Evolutionary conservation across 1,284 basidiomycete genomes (phyloP).

Genomic region (Austroboletus niveus): DNA sequence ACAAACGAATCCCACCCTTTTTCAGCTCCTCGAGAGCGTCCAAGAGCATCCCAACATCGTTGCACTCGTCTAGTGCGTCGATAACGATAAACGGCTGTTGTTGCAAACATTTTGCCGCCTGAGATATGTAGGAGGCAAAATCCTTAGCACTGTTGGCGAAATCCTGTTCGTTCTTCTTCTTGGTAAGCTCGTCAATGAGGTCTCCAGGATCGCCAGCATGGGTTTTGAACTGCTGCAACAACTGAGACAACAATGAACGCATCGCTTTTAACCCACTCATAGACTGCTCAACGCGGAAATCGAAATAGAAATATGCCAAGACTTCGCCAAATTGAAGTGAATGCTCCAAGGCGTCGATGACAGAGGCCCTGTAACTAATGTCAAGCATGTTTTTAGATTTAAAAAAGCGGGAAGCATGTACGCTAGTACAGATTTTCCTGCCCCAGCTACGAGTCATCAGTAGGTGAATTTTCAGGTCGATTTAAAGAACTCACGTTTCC

Average conservation of each 20-base stretch:
- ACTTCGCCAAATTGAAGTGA: background rate
- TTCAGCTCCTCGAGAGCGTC: background rate
- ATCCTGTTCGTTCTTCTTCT: too few relatives aligned
- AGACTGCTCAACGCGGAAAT: slow-evolving; percentile 9
- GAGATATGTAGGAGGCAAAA: background rate
- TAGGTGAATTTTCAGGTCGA: too few relatives aligned
- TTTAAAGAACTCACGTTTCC: slow-evolving; percentile 3
- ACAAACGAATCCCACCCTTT: background rate
- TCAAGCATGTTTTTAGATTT: background rate
- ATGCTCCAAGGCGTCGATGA: slow-evolving; percentile 7
- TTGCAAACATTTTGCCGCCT: background rate
- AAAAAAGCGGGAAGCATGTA: background rate
- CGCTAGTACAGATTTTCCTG: slow-evolving; percentile 17
- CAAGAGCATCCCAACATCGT: background rate
- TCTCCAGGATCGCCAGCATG: background rate
- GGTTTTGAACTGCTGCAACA: background rate
- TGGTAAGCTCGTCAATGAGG: background rate
- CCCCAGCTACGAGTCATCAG: background rate
- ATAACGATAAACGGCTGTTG: background rate
- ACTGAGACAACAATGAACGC: slow-evolving; percentile 15
- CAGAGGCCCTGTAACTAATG: background rate
- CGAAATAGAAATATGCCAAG: slow-evolving; percentile 16
- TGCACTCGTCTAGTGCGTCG: slow-evolving; percentile 3
- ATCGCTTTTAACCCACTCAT: slow-evolving; percentile 8
- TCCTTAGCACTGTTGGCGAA: too few relatives aligned